Percentiles rank a stretch among this genome's conserved stretches.
phyloP scores from a whole-genome alignment of 2,329 filamentous ascomycete genomes.

The Podosphaera fusca region DNA sequence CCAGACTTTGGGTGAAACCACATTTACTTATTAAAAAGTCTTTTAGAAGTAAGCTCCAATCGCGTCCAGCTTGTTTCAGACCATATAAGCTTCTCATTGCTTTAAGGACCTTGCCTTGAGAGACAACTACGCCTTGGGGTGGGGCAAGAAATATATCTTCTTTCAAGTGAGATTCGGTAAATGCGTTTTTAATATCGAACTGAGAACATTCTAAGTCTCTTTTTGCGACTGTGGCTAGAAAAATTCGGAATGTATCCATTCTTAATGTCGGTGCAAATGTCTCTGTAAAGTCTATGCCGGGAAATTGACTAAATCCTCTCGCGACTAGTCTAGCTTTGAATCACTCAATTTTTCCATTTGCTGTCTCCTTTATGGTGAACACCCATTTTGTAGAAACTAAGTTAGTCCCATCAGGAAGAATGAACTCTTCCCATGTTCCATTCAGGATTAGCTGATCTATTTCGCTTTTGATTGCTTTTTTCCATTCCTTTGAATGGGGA shows the following conservation, averaged over 20 bases:
- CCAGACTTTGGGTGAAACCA: background rate
- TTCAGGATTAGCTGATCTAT: background rate
- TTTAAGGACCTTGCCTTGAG: background rate
- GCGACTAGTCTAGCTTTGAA: background rate
- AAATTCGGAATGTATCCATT: background rate
- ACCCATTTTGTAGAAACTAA: background rate
- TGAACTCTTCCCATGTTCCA: background rate
- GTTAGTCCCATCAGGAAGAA: background rate
- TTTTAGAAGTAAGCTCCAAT: background rate
- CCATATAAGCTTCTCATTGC: background rate
- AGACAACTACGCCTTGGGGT: background rate
- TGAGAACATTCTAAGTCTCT: background rate
- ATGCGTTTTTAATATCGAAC: constrained; percentile 1
- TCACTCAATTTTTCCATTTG: background rate
- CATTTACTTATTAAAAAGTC: background rate
- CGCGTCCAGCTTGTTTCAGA: background rate
- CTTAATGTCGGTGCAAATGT: background rate
- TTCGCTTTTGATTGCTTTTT: background rate
- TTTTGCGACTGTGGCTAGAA: background rate
- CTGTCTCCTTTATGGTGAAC: background rate
- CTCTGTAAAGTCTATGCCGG: background rate
- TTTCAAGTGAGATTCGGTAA: background rate
- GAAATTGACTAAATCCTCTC: background rate
- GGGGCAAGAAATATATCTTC: background rate
- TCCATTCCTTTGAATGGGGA: background rate